Percentiles rank a stretch among this genome's conserved stretches.
phyloP scores from a whole-genome alignment of 2,329 filamentous ascomycete genomes.

The Akanthomyces muscarius region DNA sequence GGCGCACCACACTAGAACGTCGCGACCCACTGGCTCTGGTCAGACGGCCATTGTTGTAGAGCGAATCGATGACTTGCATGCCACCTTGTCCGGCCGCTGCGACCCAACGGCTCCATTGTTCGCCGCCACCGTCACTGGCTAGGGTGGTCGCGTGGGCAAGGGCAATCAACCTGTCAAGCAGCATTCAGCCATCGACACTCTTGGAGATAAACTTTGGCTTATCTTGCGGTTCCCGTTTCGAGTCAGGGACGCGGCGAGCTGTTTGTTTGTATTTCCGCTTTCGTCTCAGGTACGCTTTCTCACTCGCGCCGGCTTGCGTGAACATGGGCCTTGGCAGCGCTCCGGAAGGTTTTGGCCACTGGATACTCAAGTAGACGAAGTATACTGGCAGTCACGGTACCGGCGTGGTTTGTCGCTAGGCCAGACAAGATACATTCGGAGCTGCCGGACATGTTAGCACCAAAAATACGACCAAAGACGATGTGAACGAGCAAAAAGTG shows the following conservation, averaged over 20 bases:
- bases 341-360: neutral
- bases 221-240: conserved; percentile 2
- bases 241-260: conserved; percentile 11
- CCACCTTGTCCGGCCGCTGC: conserved; percentile 5
- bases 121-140: neutral
- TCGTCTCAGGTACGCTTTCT: conserved; percentile 4
- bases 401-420: neutral
- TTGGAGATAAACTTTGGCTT: neutral
- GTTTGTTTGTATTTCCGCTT: conserved; percentile 9
- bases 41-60: conserved; percentile 16
- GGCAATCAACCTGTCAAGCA: neutral
- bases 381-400: neutral
- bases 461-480: conserved; percentile 1
- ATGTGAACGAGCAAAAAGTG: conserved; percentile 1
- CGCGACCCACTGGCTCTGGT: conserved; percentile 13
- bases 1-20: conserved; percentile 13
- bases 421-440: neutral
- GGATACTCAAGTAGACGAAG: neutral
- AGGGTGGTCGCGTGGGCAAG: conserved; percentile 16
- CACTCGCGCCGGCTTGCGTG: conserved; percentile 7
- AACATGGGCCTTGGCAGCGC: conserved; percentile 15
- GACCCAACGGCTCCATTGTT: conserved; percentile 14
- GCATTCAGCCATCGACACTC: conserved; percentile 1
- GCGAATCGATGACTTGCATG: conserved; percentile 19
- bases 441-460: conserved; percentile 6